These are phyloP conservation scores for Cyclotella choctawhatcheeana DNA, from an alignment of 108 stramenopile species.

Conservation along the genomic window DNA sequence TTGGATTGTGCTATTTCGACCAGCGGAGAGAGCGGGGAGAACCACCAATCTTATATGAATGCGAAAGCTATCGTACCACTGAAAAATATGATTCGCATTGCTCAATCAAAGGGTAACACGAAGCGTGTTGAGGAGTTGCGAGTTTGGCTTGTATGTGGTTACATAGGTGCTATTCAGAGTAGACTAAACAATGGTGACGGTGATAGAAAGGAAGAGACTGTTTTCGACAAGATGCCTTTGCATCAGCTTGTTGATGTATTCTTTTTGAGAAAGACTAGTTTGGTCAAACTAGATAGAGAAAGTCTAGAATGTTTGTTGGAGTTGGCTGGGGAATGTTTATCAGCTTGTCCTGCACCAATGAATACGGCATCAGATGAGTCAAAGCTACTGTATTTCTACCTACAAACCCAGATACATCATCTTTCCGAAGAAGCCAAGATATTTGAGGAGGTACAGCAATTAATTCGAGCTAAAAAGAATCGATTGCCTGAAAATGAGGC, in stretches of 20 bases:
- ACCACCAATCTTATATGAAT: constrained; percentile 10
- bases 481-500: constrained; percentile 30
- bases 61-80: constrained; percentile 53
- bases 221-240: constrained; percentile 1
- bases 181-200: constrained; percentile 20
- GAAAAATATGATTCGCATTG: constrained; percentile 62
- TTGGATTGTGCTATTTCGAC: constrained; percentile 39
- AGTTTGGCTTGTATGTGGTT: constrained; percentile 48
- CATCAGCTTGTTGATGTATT: constrained; percentile 17
- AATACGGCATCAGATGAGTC: constrained; percentile 2
- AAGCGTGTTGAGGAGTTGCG: constrained; percentile 61
- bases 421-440: constrained; percentile 23
- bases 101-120: constrained; percentile 56
- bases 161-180: constrained; percentile 28
- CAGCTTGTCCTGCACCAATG: neutral
- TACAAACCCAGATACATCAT: constrained; percentile 19
- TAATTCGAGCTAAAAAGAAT: constrained; percentile 26
- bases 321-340: neutral
- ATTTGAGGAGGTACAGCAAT: constrained; percentile 28
- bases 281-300: constrained; percentile 1
- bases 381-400: constrained; percentile 11
- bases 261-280: constrained; percentile 13
- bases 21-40: neutral
- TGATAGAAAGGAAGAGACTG: neutral
- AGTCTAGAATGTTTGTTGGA: neutral